Percentiles rank a stretch among this genome's conserved stretches.
Conservation (phyloP, 2,329 filamentous ascomycete genomes). For the Talaromyces rugulosus region DNA sequence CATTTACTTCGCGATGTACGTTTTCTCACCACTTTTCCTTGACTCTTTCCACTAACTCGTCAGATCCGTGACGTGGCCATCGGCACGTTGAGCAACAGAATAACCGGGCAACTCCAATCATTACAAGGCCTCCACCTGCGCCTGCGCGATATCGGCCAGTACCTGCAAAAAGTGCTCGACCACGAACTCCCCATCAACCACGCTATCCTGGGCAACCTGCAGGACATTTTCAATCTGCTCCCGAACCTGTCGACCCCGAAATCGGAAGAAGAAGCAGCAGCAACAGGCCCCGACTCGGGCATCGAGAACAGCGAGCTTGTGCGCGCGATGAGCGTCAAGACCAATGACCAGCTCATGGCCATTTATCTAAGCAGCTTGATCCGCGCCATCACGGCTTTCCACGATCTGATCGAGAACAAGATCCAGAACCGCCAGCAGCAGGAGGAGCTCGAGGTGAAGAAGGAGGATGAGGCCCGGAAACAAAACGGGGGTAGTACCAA, state of each 20-base stretch:
- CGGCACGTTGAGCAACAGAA: constrained; percentile 90
- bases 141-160: constrained; percentile 89
- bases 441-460: constrained; percentile 73
- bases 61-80: constrained; percentile 91
- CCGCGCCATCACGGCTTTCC: constrained; percentile 95
- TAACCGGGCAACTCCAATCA: constrained; percentile 96
- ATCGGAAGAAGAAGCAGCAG: constrained; percentile 54
- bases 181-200: constrained; percentile 93
- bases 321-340: constrained; percentile 98
- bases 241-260: constrained; percentile 88
- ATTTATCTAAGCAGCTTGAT: constrained; percentile 98
- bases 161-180: constrained; percentile 93
- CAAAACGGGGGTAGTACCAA: constrained; percentile 44
- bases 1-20: constrained; percentile 78
- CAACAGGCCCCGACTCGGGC: constrained; percentile 29
- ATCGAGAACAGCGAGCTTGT: constrained; percentile 77
- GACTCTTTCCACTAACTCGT: not conserved
- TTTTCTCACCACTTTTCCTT: not conserved
- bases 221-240: constrained; percentile 97
- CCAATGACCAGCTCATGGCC: constrained; percentile 97
- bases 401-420: constrained; percentile 99
- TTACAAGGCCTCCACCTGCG: constrained; percentile 93
- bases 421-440: constrained; percentile 97
- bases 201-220: constrained; percentile 94
- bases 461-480: constrained; percentile 59